Base-by-base conservation (phyloP, 306 rosid genomes). In the Vigna hirtella region DNA sequence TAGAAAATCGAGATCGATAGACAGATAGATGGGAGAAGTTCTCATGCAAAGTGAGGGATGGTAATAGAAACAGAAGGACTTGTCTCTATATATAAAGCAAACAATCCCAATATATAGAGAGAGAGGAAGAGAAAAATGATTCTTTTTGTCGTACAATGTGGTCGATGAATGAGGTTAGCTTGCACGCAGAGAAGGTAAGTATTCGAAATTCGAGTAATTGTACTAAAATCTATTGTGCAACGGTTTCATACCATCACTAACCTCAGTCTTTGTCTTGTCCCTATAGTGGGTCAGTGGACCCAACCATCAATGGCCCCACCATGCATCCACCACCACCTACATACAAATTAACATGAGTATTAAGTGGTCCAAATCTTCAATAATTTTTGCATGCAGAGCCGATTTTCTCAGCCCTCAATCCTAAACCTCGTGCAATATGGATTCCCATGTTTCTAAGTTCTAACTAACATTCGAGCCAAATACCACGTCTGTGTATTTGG, bases 141-240 rank as follows among this genome's bases (percentile, higher is more conserved):
- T 82, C 34, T 74, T 62, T 52, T 53, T 81, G 85, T 52, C 83
- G 91, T 86, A 85, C 82, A 57, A 81, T 82, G 79, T 42, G 84
- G 74, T 81, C n/a, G 7, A 40, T 40, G 71, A 64, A 85, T 81
- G 87, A 80, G 82, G 87, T 78, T 81, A 68, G 82, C 89, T 87
- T 89, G 90, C 90, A 84, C 87, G 89, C 88, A 87, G 90, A 85
- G 88, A 89, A 82, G 81, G 84, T 70, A 82, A 83, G 84, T 70
- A 82, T 72, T 78, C 76, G 38, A 72, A 86, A 79, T 76, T 84
- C 58, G 72, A 91, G 85, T 80, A 16, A 9, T 10, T 65, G 51
- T 12, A 15, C 71, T 61, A 7, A 17, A 70, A 48, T 64, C 79
- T 76, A 56, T 73, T 77, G 58, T 62, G 85, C 87, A 88, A 86